phyloP scores from a whole-genome alignment of 225 moss, liverwort and hornwort genomes.

The Thuidium tamariscinum region DNA sequence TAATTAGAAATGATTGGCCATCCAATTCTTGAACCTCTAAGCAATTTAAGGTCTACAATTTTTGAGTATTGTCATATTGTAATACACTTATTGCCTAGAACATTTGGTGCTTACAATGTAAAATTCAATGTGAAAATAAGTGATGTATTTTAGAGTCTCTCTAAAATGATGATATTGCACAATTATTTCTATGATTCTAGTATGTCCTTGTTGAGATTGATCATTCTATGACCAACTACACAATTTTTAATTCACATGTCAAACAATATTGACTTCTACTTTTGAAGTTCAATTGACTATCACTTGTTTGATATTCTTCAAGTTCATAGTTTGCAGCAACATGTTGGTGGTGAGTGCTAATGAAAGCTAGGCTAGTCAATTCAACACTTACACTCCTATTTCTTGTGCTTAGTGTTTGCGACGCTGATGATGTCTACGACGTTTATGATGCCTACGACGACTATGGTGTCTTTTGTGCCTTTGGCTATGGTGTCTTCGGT shows the following conservation, averaged over 20 bases:
- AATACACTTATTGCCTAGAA: not conserved
- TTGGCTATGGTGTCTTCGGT: not conserved
- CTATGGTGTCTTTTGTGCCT: not conserved
- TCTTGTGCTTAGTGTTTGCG: not conserved
- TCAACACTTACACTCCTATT: accelerated
- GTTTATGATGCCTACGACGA: not conserved
- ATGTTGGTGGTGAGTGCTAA: no score
- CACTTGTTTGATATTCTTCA: not conserved
- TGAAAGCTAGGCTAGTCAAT: not conserved
- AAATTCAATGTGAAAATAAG: not conserved
- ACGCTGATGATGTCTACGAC: not conserved
- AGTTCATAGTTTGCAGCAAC: not conserved
- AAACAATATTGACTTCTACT: accelerated
- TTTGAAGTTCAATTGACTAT: not conserved
- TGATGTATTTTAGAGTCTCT: not conserved
- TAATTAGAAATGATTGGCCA: no score
- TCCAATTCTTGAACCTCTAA: no score
- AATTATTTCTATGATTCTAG: not conserved
- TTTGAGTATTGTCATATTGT: not conserved
- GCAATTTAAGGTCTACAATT: not conserved
- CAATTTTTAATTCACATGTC: no score
- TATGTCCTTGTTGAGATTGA: not conserved
- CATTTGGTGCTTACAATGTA: not conserved
- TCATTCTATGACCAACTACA: not conserved
- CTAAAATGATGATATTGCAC: not conserved